Base-by-base conservation (phyloP, 352 stramenopile species). In the Phytophthora syringae region DNA sequence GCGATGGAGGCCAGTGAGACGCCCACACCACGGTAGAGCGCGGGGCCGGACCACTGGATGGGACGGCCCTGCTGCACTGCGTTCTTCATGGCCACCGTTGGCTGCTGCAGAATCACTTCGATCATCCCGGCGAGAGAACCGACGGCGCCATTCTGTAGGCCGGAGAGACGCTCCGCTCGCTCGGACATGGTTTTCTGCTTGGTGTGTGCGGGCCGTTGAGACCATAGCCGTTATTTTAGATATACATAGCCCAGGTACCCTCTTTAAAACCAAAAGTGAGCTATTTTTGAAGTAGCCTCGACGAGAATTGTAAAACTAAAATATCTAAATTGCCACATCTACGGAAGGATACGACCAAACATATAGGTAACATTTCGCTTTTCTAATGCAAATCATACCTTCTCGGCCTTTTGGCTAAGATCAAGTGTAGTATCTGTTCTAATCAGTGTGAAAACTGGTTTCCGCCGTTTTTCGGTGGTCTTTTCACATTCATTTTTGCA, bases 371-470 rank as follows among this genome's bases (percentile, higher is more conserved):
- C 22, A 34, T n/a, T 11, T 9, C 12, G 7, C 9, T 9, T 32
- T 9, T 32, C 4, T 4, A 32, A 39, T 16, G 36, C 15, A 72
- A 75, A 25, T 78, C 73, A 87, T 88, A 88, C 80, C 79, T 92
- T 92, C 85, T 92, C 84, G 83, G 86, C 86, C 80, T 93, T 85
- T 85, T 92, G 58, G 58, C 58, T 66, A 66, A 60, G 58, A 66
- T 66, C 58, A 66, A 60, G 58, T 66, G 58, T 66, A 60, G 84
- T 93, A 93, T 93, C 85, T 95, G 87, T 95, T 95, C 87, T 95
- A 92, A 93, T 93, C 86, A 95, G 82, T 92, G 84, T 93, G 86
- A 93, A 92, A 93, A 93, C 84, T 93, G 84, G 89, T 91, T 92
- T 90, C 64, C 57, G 65, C 58, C 55, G 68, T 82, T 76, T 94